phyloP scores from a whole-genome alignment of 352 stramenopile species.

The Phytophthora colocasiae region DNA sequence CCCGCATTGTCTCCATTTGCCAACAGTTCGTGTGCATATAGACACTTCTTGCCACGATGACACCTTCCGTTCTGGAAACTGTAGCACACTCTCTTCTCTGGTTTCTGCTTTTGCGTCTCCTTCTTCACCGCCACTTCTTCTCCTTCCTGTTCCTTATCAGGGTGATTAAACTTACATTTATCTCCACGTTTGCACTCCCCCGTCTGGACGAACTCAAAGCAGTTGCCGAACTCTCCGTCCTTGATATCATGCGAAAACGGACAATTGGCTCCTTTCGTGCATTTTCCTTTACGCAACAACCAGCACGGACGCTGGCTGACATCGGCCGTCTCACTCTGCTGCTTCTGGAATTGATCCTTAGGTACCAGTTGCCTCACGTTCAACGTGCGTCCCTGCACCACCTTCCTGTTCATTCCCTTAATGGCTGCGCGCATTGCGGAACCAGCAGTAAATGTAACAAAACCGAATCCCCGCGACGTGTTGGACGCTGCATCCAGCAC shows the following conservation, averaged over 20 bases:
- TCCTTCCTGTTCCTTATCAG: conserved; percentile 16
- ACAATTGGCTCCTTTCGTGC: conserved; percentile 71
- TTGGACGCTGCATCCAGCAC: conserved; percentile 68
- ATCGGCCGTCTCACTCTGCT: conserved; percentile 51
- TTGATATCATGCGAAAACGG: conserved; percentile 81
- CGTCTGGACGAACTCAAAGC: conserved; percentile 83
- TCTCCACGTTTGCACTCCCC: conserved; percentile 73
- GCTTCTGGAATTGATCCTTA: conserved; percentile 71
- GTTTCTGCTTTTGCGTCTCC: conserved; percentile 20
- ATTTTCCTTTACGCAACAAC: conserved; percentile 82
- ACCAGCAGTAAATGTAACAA: conserved; percentile 80
- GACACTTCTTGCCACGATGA: conserved; percentile 74
- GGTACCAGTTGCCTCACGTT: conserved; percentile 78
- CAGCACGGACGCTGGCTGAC: conserved; percentile 64
- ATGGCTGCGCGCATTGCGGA: conserved; percentile 79
- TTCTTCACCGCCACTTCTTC: conserved; percentile 19
- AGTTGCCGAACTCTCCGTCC: conserved; percentile 76
- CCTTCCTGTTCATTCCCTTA: conserved; percentile 80
- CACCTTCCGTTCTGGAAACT: conserved; percentile 80
- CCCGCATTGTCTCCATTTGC: conserved; percentile 4
- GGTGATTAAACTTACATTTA: conserved; percentile 78
- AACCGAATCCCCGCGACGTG: conserved; percentile 79
- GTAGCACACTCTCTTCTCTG: conserved; percentile 71
- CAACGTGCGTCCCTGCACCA: conserved; percentile 71
- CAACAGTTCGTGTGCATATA: conserved; percentile 72